Percentiles rank a stretch among this genome's conserved stretches.
Evolutionary conservation across 177 flowering plant genomes (phyloP).

Genomic region (Telopea speciosissima): DNA sequence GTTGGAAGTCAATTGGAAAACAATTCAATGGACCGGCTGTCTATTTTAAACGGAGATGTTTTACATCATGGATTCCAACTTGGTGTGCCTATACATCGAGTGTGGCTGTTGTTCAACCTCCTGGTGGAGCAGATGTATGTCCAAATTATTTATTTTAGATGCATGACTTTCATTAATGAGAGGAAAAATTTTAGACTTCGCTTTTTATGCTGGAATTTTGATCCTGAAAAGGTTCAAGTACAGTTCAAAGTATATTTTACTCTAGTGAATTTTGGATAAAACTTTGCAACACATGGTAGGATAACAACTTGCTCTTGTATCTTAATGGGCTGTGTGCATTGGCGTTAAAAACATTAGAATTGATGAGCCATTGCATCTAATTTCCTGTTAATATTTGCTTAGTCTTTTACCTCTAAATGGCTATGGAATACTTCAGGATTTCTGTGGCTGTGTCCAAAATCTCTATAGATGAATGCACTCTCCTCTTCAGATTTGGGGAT

Average conservation of each 20-base stretch:
- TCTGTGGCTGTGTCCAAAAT: too few species aligned
- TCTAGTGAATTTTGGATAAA: background rate
- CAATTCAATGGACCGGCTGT: constrained; percentile 8
- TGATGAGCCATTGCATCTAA: too few species aligned
- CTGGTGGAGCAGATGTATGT: constrained; percentile 8
- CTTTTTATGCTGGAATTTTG: background rate
- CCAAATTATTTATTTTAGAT: background rate
- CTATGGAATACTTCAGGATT: too few species aligned
- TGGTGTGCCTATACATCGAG: constrained; percentile 13
- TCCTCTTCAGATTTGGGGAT: too few species aligned
- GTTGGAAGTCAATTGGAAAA: constrained; percentile 9
- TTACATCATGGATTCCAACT: constrained; percentile 10
- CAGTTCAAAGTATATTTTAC: too few species aligned
- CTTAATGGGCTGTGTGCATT: background rate
- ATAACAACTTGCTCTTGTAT: background rate
- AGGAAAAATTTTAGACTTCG: background rate
- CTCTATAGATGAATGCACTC: too few species aligned
- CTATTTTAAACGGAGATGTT: background rate
- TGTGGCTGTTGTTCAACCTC: constrained; percentile 12
- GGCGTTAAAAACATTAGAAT: too few species aligned
- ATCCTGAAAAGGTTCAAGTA: background rate
- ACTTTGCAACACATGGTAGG: background rate
- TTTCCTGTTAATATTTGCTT: too few species aligned
- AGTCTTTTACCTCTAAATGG: too few species aligned
- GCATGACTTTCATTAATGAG: background rate